Evolutionary conservation across 2,329 filamentous ascomycete genomes (phyloP).

Genomic region (Aspergillus intermedius): DNA sequence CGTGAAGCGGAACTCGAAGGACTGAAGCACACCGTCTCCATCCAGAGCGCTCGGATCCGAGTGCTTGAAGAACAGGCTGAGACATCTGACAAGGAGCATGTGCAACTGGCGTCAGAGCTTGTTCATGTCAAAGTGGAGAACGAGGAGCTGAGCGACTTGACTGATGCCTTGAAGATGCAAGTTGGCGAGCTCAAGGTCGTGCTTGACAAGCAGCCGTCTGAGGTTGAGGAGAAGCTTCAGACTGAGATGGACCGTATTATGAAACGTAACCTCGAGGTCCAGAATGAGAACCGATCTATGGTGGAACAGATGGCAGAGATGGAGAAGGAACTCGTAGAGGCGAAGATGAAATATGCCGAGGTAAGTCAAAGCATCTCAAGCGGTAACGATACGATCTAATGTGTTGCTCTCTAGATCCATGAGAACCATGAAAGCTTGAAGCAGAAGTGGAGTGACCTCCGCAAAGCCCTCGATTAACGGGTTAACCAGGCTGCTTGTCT

Average conservation of each 20-base stretch:
- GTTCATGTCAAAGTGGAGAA: conserved; percentile 92
- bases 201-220: conserved; percentile 80
- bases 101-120: conserved; percentile 81
- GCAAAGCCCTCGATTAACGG: conserved; percentile 46
- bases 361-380: conserved; percentile 48
- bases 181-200: conserved; percentile 78
- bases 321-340: conserved; percentile 84
- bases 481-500: neutral
- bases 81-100: conserved; percentile 82
- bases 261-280: conserved; percentile 85
- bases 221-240: conserved; percentile 75
- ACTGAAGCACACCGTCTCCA: conserved; percentile 60
- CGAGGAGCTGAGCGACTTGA: conserved; percentile 78
- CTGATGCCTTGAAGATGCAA: conserved; percentile 78
- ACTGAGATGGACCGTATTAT: conserved; percentile 86
- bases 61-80: conserved; percentile 82
- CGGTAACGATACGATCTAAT: conserved; percentile 5
- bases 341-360: conserved; percentile 93
- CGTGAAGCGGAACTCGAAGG: conserved; percentile 73
- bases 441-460: conserved; percentile 70
- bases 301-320: conserved; percentile 88
- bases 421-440: conserved; percentile 62
- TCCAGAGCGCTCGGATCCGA: conserved; percentile 69
- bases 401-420: conserved; percentile 53
- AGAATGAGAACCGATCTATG: conserved; percentile 81